Evolutionary conservation across 1,284 basidiomycete genomes (phyloP).

Genomic region (Trametes polyzona): DNA sequence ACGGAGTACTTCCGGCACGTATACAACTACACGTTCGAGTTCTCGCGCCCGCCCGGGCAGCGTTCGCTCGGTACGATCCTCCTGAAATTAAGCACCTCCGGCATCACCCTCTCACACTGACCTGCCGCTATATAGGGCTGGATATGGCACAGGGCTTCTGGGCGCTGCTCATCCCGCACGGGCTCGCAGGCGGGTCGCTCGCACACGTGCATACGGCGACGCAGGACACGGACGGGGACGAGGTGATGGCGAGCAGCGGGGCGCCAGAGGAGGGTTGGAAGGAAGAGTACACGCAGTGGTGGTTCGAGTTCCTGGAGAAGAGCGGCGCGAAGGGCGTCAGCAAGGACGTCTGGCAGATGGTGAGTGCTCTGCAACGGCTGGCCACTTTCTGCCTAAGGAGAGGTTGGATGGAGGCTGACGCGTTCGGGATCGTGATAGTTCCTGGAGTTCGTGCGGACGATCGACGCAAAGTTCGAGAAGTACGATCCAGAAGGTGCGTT

Average conservation of each 20-base stretch:
- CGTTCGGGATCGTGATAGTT: constrained; percentile 51
- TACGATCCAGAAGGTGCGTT: constrained; percentile 85
- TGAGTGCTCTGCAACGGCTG: no score
- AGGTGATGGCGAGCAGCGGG: constrained; percentile 19
- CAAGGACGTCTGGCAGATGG: constrained; percentile 95
- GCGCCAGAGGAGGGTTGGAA: constrained; percentile 65
- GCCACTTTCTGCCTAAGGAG: neutral
- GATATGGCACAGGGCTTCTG: constrained; percentile 86
- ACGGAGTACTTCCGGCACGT: constrained; percentile 83
- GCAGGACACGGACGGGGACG: constrained; percentile 54
- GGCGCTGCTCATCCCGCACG: constrained; percentile 82
- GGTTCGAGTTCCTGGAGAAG: constrained; percentile 82
- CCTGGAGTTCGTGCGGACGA: constrained; percentile 79
- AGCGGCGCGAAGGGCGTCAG: constrained; percentile 84
- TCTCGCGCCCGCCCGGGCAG: constrained; percentile 79
- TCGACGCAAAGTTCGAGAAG: constrained; percentile 79
- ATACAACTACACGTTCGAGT: constrained; percentile 89
- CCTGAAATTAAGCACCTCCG: no score
- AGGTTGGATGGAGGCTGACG: neutral
- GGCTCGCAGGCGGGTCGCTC: constrained; percentile 73
- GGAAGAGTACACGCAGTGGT: constrained; percentile 71
- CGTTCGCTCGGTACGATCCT: constrained; percentile 63
- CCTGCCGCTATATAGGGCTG: constrained; percentile 45
- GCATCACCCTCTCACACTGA: neutral
- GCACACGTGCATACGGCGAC: constrained; percentile 44